Percentiles rank a stretch among this genome's conserved stretches.
phyloP scores from a whole-genome alignment of 2,329 filamentous ascomycete species.

The Zymoseptoria brevis region DNA sequence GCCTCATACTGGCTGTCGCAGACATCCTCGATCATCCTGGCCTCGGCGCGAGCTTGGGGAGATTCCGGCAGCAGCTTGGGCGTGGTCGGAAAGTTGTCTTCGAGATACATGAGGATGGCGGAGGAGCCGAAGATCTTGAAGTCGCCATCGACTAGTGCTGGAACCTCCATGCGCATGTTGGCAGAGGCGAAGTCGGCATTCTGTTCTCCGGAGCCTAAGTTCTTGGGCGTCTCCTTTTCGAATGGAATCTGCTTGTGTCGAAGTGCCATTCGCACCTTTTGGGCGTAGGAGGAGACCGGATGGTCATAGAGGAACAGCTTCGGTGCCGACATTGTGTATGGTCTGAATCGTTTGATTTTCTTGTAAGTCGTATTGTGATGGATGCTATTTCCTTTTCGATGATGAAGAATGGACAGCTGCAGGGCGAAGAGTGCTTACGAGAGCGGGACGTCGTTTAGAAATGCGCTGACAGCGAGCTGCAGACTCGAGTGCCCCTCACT shows the following conservation, averaged over 20 bases:
- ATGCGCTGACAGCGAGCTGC: not conserved
- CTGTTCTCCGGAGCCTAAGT: slow-evolving; percentile 28
- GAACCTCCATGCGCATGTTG: slow-evolving; percentile 32
- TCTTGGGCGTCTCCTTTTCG: slow-evolving; percentile 26
- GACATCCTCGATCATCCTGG: slow-evolving; percentile 26
- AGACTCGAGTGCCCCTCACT: not conserved
- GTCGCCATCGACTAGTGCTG: slow-evolving; percentile 25
- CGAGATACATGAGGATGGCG: slow-evolving; percentile 27
- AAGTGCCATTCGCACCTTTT: slow-evolving; percentile 33
- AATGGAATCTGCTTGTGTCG: slow-evolving; percentile 32
- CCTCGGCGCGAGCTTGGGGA: slow-evolving; percentile 14
- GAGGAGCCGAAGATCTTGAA: slow-evolving; percentile 29
- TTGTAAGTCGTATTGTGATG: no score
- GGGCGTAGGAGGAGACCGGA: slow-evolving; percentile 30
- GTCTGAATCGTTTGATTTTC: no score
- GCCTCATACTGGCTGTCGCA: slow-evolving; percentile 28
- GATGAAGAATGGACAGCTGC: no score
- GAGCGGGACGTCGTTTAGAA: no score
- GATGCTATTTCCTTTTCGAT: no score
- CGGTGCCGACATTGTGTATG: not conserved
- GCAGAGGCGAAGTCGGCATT: slow-evolving; percentile 20
- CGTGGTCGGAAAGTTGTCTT: slow-evolving; percentile 21
- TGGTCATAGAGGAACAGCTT: slow-evolving; percentile 24
- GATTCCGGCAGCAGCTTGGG: slow-evolving; percentile 17
- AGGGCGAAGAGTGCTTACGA: no score